Percentiles rank a stretch among this genome's conserved stretches.
Evolutionary conservation across 1,284 basidiomycete species (phyloP).

Genomic region (Moesziomyces parantarcticus): DNA sequence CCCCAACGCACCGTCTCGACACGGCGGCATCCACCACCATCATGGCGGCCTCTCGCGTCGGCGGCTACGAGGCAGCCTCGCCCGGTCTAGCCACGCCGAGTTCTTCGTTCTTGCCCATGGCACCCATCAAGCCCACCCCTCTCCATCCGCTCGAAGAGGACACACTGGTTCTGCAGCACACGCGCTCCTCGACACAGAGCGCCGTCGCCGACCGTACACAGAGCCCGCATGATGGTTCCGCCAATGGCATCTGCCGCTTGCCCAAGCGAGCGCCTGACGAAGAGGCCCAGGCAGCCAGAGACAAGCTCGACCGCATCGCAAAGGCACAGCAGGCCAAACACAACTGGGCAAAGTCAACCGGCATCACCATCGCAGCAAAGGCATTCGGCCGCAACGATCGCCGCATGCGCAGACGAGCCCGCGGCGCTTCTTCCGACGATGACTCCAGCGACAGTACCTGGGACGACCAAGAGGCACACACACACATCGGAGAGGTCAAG

Average conservation of each 20-base stretch:
- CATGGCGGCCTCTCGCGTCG: not conserved
- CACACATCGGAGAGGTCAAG: conserved; percentile 39
- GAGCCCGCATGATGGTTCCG: not conserved
- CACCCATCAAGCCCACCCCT: conserved; percentile 25
- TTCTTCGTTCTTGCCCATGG: conserved; percentile 5
- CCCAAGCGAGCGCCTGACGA: conserved; percentile 25
- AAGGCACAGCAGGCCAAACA: conserved; percentile 35
- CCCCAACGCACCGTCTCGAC: not conserved
- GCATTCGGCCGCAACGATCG: conserved; percentile 20
- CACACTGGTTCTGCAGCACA: conserved; percentile 30
- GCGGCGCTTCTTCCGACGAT: conserved; percentile 32
- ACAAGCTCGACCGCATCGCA: conserved; percentile 48
- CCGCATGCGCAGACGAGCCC: conserved; percentile 13
- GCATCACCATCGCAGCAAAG: conserved; percentile 24
- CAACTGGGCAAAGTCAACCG: conserved; percentile 40
- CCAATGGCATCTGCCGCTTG: conserved; percentile 4
- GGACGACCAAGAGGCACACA: not conserved
- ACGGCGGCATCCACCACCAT: not conserved
- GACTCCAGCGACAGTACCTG: conserved; percentile 17
- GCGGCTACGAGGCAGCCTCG: not conserved
- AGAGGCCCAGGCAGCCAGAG: conserved; percentile 36
- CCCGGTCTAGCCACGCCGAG: not conserved
- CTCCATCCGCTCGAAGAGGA: conserved; percentile 36
- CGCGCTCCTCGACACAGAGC: conserved; percentile 28
- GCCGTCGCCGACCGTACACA: not conserved